A percentile compares a stretch with the other conserved stretches of the same genome.
phyloP scores from a whole-genome alignment of 1,139 yeast species.

The Sugiyamaella pinicola region DNA sequence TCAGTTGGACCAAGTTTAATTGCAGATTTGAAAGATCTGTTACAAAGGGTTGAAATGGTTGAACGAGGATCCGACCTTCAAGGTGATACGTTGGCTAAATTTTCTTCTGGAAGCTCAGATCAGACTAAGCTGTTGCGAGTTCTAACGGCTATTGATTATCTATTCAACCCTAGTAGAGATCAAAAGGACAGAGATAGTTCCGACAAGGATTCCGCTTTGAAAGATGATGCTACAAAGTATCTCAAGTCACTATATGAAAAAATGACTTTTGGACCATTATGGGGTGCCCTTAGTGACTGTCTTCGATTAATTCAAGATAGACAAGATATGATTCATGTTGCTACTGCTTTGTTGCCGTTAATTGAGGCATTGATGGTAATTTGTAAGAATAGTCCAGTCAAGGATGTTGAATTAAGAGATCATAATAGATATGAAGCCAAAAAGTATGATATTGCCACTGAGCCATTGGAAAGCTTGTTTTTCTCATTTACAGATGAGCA shows the following conservation, averaged over 20 bases:
- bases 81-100: constrained; percentile 59
- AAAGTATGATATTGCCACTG: constrained; percentile 66
- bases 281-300: constrained; percentile 87
- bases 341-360: constrained; percentile 80
- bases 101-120: constrained; percentile 80
- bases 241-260: constrained; percentile 54
- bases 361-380: constrained; percentile 95
- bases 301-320: constrained; percentile 51
- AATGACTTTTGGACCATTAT: constrained; percentile 72
- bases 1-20: constrained; percentile 60
- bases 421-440: constrained; percentile 62
- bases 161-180: constrained; percentile 53
- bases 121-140: constrained; percentile 85
- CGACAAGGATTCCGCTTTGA: constrained; percentile 36
- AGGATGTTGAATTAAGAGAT: constrained; percentile 47
- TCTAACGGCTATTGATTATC: constrained; percentile 84
- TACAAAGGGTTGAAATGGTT: constrained; percentile 49
- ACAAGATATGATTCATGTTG: constrained; percentile 60
- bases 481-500: constrained; percentile 90
- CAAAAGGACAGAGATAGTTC: constrained; percentile 24
- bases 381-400: constrained; percentile 81
- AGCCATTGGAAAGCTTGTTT: constrained; percentile 78
- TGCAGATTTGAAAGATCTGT: constrained; percentile 56
- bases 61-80: constrained; percentile 51
- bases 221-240: constrained; percentile 50